Base-by-base conservation (phyloP, 805 yeast genomes). In the Kuraishia cidri region DNA sequence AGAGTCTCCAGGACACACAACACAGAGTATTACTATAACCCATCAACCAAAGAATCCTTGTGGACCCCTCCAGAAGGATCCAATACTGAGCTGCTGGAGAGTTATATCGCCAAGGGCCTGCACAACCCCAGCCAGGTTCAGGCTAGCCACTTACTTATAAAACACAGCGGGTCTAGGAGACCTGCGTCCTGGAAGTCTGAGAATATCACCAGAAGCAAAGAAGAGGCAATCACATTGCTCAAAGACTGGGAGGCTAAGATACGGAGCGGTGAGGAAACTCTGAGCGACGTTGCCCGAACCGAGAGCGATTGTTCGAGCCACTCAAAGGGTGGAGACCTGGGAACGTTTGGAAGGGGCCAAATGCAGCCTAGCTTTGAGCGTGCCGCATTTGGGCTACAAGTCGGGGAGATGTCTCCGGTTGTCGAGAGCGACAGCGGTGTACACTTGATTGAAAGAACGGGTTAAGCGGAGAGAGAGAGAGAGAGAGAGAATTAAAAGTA, bases 311-410 rank as follows among this genome's bases (percentile, higher is more conserved):
- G 97, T 56, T 72, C 83, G 12, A 80, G 94, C 8, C 94, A 82
- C 47, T 64, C 80, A 30, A 77, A 83, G 48, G 86, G 87, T 14
- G 98, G 98, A 29, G 98, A 92, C 54, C 65, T 92, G 46, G 97
- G 98, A 0, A 75, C 61, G 49, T 92, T 92, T 50, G 85, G 82
- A 16, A 75, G 69, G 39, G 96, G 96, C 25, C 87, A 80, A 46
- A 92, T 92, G 98, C 97, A 92, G 56, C 95, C 95, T 23, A 61
- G 80, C 37, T 92, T 92, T 50, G 98, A 92, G 56, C 77, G 77
- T 38, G 94, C 92, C 2, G 79, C 95, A 2, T 90, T 82, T 53
- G 77, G 60, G 4, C 62, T 92, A 42, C 74, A 83, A 42, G 78
- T 86, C 14, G 95, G 95, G 14, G 92, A 88, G 50, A 54, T 82